These are phyloP conservation scores for Phytophthora ohioensis DNA, from an alignment of 352 stramenopile species.

Conservation along the genomic window DNA sequence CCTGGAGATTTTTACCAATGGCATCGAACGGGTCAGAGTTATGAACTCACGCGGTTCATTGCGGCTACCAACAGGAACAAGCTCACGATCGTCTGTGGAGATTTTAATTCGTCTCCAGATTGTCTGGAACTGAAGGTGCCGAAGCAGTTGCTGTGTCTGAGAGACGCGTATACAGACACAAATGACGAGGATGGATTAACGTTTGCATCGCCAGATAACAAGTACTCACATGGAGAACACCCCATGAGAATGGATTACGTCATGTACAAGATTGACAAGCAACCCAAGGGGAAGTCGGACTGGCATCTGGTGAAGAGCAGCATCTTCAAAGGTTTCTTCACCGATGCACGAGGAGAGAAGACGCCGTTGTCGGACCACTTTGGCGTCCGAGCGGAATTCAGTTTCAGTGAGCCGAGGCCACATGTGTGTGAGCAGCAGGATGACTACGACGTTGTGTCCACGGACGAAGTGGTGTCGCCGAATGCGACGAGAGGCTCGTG, in stretches of 20 bases:
- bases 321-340: slow-evolving; percentile 86
- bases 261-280: slow-evolving; percentile 66
- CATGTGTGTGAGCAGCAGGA: slow-evolving; percentile 51
- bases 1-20: slow-evolving; percentile 72
- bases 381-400: slow-evolving; percentile 75
- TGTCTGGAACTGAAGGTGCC: slow-evolving; percentile 75
- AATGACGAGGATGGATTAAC: slow-evolving; percentile 72
- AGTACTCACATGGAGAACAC: slow-evolving; percentile 81
- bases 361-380: slow-evolving; percentile 84
- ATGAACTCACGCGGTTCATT: slow-evolving; percentile 83
- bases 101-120: slow-evolving; percentile 86
- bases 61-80: slow-evolving; percentile 59
- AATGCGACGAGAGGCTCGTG: slow-evolving; percentile 30
- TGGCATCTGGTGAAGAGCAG: slow-evolving; percentile 72
- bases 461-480: slow-evolving; percentile 26
- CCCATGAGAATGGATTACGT: slow-evolving; percentile 90
- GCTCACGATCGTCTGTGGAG: slow-evolving; percentile 73
- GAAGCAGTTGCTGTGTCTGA: slow-evolving; percentile 55
- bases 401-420: slow-evolving; percentile 46
- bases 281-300: slow-evolving; percentile 11
- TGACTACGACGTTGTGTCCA: slow-evolving; percentile 33
- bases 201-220: slow-evolving; percentile 83
- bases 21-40: slow-evolving; percentile 73
- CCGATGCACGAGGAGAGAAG: slow-evolving; percentile 62
- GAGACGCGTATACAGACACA: slow-evolving; percentile 79